phyloP scores from a whole-genome alignment of 1,284 basidiomycete species.

The Limonomyces culmigenus region DNA sequence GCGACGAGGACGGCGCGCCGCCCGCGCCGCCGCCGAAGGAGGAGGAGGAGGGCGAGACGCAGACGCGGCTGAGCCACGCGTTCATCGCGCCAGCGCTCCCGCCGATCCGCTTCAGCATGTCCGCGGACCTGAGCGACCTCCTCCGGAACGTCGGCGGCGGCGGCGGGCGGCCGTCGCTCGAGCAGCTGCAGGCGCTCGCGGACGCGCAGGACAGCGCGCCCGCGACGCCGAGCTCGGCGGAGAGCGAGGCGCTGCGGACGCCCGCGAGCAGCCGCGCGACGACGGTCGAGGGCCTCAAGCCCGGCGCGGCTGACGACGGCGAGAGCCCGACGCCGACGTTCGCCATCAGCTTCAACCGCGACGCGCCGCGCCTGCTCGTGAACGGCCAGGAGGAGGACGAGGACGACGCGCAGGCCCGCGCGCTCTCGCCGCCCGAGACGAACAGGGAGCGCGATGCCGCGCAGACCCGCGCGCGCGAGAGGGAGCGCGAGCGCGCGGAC shows the following conservation, averaged over 20 bases:
- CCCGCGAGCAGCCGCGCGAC: conserved; percentile 11
- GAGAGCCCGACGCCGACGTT: not conserved
- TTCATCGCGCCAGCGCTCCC: conserved; percentile 68
- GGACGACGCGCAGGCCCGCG: conserved; percentile 17
- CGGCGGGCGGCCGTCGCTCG: conserved; percentile 23
- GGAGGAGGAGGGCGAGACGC: conserved; percentile 16
- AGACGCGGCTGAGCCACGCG: conserved; percentile 47
- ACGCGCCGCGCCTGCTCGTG: not conserved
- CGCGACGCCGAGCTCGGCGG: not conserved
- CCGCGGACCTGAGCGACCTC: conserved; percentile 62
- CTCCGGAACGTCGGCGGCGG: conserved; percentile 35
- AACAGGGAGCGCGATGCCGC: conserved; percentile 12
- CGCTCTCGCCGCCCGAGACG: conserved; percentile 26
- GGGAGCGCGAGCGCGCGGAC: conserved; percentile 21
- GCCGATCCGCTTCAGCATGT: conserved; percentile 72
- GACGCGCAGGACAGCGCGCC: conserved; percentile 12
- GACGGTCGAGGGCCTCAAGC: conserved; percentile 1
- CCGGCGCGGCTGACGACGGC: conserved; percentile 3
- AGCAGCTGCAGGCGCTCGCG: conserved; percentile 17
- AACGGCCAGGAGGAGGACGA: not conserved
- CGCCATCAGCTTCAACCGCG: not conserved
- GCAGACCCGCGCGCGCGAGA: not conserved
- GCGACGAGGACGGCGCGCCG: conserved; percentile 24
- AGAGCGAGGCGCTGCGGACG: conserved; percentile 6
- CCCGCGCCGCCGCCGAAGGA: conserved; percentile 37